These are phyloP conservation scores for Clarireedia paspali DNA, from an alignment of 2,329 filamentous ascomycete species.

Conservation along the genomic window DNA sequence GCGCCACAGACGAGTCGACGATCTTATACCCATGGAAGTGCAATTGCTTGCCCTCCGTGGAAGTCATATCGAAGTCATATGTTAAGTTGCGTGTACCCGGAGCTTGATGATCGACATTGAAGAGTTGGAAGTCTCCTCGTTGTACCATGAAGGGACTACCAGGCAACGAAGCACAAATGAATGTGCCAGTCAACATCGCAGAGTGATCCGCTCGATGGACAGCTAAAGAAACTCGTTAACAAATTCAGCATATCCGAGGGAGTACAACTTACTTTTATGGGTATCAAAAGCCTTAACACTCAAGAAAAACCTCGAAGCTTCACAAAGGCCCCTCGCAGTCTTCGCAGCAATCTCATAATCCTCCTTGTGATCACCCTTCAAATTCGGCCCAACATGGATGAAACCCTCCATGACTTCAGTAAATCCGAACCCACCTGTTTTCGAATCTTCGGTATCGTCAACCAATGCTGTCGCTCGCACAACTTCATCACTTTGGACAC, in stretches of 20 bases:
- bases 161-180: conserved; percentile 45
- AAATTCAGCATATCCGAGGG: rapidly evolving
- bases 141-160: conserved; percentile 55
- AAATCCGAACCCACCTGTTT: conserved; percentile 48
- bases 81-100: conserved; percentile 51
- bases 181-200: conserved; percentile 50
- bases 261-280: conserved; percentile 29
- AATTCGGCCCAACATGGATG: conserved; percentile 39
- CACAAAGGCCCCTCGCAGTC: conserved; percentile 44
- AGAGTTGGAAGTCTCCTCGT: conserved; percentile 49
- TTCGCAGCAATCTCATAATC: conserved; percentile 47
- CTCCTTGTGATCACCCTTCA: conserved; percentile 38
- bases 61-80: conserved; percentile 55
- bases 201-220: conserved; percentile 41
- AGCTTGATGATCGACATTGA: conserved; percentile 43
- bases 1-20: conserved; percentile 51
- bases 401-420: conserved; percentile 58
- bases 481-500: conserved; percentile 29
- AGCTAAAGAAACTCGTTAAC: conserved; percentile 19
- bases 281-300: conserved; percentile 50
- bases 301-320: conserved; percentile 51
- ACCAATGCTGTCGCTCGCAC: conserved; percentile 35
- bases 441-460: conserved; percentile 19
- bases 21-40: conserved; percentile 57
- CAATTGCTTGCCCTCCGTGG: conserved; percentile 42